Percentiles rank a stretch among this genome's conserved stretches.
These are phyloP conservation scores for Eimeria falciformis DNA, from an alignment of 169 alveolate species.

Conservation along the genomic window DNA sequence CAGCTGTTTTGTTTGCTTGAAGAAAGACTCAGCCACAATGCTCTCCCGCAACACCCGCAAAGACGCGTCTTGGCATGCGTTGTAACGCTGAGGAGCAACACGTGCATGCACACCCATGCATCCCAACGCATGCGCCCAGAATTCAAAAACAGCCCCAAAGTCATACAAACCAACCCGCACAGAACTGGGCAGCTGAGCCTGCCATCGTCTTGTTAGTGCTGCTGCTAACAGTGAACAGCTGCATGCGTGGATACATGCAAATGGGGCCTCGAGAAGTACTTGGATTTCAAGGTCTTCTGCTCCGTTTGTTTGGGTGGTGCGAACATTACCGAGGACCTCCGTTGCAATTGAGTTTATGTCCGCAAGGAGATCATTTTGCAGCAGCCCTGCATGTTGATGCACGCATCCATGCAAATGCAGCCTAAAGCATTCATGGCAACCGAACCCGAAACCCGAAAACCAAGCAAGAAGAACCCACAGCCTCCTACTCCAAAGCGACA, in stretches of 20 bases:
- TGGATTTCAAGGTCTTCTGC: slow-evolving; percentile 33
- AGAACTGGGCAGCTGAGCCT: neutral
- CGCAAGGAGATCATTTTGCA: slow-evolving; percentile 69
- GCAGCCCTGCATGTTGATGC: slow-evolving; percentile 56
- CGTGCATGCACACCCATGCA: neutral
- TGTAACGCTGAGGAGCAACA: slow-evolving; percentile 30
- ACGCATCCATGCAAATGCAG: too few species aligned
- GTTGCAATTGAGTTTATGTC: slow-evolving; percentile 43
- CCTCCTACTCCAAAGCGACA: too few species aligned
- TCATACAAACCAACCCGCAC: neutral
- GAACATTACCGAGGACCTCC: slow-evolving; percentile 61
- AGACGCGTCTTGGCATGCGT: slow-evolving; percentile 45
- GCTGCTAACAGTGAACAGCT: too few species aligned
- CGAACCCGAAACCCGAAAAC: too few species aligned
- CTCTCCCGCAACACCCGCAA: slow-evolving; percentile 54
- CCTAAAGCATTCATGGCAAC: too few species aligned
- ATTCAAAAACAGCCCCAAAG: neutral
- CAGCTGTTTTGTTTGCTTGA: slow-evolving; percentile 57
- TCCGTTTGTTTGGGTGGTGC: slow-evolving; percentile 42
- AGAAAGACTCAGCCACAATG: slow-evolving; percentile 26
- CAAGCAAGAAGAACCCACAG: too few species aligned
- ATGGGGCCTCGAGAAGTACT: neutral
- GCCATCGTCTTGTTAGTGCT: too few species aligned
- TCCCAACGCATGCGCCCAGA: neutral
- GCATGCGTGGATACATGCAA: slow-evolving; percentile 17